Percentiles rank a stretch among this genome's conserved stretches.
Conservation (phyloP, 2,329 filamentous ascomycete genomes). For the Penicillium sp. region DNA sequence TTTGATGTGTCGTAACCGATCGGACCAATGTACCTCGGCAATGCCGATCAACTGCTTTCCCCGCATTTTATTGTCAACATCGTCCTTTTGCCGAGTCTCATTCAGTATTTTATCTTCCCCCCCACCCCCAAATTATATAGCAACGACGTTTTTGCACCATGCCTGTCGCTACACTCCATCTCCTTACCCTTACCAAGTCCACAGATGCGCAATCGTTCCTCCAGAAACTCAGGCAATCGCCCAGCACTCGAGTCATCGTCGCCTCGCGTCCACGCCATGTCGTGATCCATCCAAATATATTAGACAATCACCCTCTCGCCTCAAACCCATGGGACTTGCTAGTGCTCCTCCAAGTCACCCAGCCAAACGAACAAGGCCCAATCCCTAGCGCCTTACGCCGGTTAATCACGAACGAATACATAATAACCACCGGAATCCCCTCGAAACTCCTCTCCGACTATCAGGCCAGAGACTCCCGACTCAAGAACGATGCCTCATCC, state of each 20-base stretch:
- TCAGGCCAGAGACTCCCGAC: slow-evolving; percentile 23
- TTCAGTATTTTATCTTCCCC: not conserved
- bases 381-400: slow-evolving; percentile 21
- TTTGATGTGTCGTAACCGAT: too few relatives aligned
- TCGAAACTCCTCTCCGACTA: slow-evolving; percentile 34
- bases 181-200: slow-evolving; percentile 28
- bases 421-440: slow-evolving; percentile 34
- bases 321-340: slow-evolving; percentile 36
- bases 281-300: slow-evolving; percentile 34
- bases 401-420: slow-evolving; percentile 31
- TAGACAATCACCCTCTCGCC: slow-evolving; percentile 31
- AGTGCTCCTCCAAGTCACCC: slow-evolving; percentile 28
- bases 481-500: slow-evolving; percentile 4
- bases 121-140: not conserved
- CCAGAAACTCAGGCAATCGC: slow-evolving; percentile 23
- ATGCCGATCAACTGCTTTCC: too few relatives aligned
- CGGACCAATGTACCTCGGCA: too few relatives aligned
- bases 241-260: slow-evolving; percentile 29
- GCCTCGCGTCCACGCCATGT: slow-evolving; percentile 37
- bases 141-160: slow-evolving; percentile 17
- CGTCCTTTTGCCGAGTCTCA: too few relatives aligned
- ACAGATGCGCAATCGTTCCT: slow-evolving; percentile 28
- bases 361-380: slow-evolving; percentile 2
- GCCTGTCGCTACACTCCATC: slow-evolving; percentile 38
- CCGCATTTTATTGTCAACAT: too few relatives aligned